A percentile compares a stretch with the other conserved stretches of the same genome.
phyloP scores from a whole-genome alignment of 768 basidiomycete species.

The Ramaria sp. region DNA sequence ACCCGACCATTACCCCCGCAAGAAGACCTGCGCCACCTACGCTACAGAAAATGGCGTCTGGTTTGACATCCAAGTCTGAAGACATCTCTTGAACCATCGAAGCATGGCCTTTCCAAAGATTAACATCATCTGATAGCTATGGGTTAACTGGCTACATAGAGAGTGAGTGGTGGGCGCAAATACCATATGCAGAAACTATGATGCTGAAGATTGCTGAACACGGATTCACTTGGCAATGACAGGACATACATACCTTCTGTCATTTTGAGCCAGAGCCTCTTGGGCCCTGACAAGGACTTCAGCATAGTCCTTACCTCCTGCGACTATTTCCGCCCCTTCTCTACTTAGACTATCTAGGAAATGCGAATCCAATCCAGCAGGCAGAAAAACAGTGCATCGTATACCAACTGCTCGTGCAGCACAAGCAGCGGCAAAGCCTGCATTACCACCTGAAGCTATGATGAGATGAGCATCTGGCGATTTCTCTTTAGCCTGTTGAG shows the following conservation, averaged over 20 bases:
- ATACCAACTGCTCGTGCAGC: conserved; percentile 45
- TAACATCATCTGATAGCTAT: conserved; percentile 35
- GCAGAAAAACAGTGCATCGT: conserved; percentile 59
- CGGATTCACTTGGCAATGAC: background rate
- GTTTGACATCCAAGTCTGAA: conserved; percentile 40
- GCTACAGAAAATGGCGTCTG: conserved; percentile 67
- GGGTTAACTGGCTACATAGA: background rate
- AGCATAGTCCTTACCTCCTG: conserved; percentile 46
- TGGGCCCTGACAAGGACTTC: conserved; percentile 46
- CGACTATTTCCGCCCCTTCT: conserved; percentile 47
- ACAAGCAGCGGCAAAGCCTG: conserved; percentile 61
- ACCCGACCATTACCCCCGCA: conserved; percentile 63
- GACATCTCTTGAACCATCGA: conserved; percentile 60
- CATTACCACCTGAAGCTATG: conserved; percentile 73
- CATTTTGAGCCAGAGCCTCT: conserved; percentile 31
- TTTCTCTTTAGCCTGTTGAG: conserved; percentile 36
- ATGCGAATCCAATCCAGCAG: conserved; percentile 32
- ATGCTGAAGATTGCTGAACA: conserved; percentile 29
- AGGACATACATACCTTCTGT: conserved; percentile 38
- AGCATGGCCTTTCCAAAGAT: conserved; percentile 69
- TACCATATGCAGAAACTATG: conserved; percentile 52
- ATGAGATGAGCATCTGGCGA: conserved; percentile 46
- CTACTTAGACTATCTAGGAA: conserved; percentile 29
- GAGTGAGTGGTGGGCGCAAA: background rate
- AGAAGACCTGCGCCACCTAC: conserved; percentile 69